Base-by-base conservation (phyloP, 352 stramenopile species). In the Blastocystis sp. region DNA sequence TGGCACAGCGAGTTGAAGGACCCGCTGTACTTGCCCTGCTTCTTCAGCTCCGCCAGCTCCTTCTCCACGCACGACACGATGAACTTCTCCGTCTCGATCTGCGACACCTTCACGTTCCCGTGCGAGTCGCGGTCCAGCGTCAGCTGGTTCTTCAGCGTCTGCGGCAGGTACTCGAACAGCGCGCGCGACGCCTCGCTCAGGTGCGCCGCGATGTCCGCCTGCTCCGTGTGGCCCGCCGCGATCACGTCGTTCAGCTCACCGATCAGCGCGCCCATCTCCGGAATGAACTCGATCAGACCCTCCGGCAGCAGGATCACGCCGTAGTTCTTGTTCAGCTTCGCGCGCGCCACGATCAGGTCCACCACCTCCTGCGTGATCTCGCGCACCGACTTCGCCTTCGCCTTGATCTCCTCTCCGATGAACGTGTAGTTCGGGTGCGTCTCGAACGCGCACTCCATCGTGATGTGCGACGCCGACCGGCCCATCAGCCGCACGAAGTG, bases 241-340 rank as follows among this genome's bases (percentile, higher is more conserved):
- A 92, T 86, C 11, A 92, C 70, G 48, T 92, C 89, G 66, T 92
- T 92, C 53, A 92, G 89, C 62, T 92, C 90, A 45, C 34, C 80
- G 60, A 92, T 92, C 34, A 92, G 76, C 10, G 59, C 70, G 40
- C 91, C 88, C 74, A 92, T 90, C 66, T 92, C 91, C 2, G 90
- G 91, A 41, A 92, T 92, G 89, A 92, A 92, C 77, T 92, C 90
- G 59, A 92, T 91, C 7, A 92, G 84, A n/a, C 91, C 91, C 88
- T 92, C 91, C 53, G 91, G 91, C 28, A 92, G 84, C 41, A 92
- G 87, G 28, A 92, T 86, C 61, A 92, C 88, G 61, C 91, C 91
- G 86, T 92, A 92, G 80, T 92, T 79, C 89, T 92, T 92, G 52
- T 84, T 89, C 2, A 76, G 53, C 19, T 41, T 64, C 10, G 89